Evolutionary conservation across 495 filamentous ascomycete species (phyloP), one percentile per base, ranked within the genome.

Genomic region (Terfezia boudieri): DNA sequence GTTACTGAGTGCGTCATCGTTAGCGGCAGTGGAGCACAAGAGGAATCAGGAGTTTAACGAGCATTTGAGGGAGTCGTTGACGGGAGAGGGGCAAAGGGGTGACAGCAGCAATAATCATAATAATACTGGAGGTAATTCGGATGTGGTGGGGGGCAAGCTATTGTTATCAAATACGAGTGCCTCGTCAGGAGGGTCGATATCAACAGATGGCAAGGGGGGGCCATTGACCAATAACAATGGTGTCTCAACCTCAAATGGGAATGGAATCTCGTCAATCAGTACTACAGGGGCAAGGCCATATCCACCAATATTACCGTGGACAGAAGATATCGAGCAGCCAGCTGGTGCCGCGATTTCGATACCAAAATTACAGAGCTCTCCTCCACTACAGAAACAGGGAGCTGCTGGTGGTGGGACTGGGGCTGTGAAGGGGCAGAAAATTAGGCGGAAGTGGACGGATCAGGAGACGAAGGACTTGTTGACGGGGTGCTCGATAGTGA

Each of bases 381-480:
- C 48, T 54, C 52, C 32, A 60, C 54, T 20, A 51, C 49, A 53
- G 53, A 7, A 5, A 32, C 26, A 32, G 26, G 26, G 26, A 32
- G 26, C 1, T 32, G 26, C 26, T 32, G 54, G 49, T 37, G 53
- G 23, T 58, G 52, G 20, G 55, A 57, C 20, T 14, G 52, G 48
- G 35, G 8, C 12, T 9, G 23, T 50, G 14, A 59, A 59, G 11
- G 61, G 55, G 52, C 60, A 62, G 26, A 57, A 62, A 12, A 54
- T 54, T 20, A 56, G 62, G 54, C 68, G 69, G 51, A 76, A 71
- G 57, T 85, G 81, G 81, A 78, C 76, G 0, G 76, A 83, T 37
- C 72, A 80, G 55, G 81, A 85, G 60, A 83, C 79, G 2, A 71
- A 71, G 20, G 70, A 75, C 56, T 65, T 85, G 32, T 70, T 83